Evolutionary conservation across 495 filamentous ascomycete species (phyloP).

Genomic region (Hyaloscypha bicolor): DNA sequence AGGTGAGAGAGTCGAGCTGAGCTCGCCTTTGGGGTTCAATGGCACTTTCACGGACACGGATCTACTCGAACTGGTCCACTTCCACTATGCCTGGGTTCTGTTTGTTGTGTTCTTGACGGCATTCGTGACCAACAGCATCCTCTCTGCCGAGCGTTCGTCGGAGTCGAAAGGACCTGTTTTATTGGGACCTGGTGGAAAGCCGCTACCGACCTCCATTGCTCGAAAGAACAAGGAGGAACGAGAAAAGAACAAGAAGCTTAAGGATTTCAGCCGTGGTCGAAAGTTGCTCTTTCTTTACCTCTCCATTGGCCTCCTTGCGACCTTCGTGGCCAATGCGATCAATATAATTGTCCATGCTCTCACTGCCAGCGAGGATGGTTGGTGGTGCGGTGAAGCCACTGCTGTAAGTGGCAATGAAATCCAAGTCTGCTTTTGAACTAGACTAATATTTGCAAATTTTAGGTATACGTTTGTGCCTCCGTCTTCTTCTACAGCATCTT

Average conservation of each 20-base stretch:
- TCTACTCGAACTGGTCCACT: conserved; percentile 43
- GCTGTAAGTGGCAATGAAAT: conserved; percentile 62
- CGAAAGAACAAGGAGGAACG: conserved; percentile 46
- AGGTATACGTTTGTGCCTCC: conserved; percentile 83
- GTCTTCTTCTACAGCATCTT: conserved; percentile 58
- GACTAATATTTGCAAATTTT: conserved; percentile 1
- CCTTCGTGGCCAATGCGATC: conserved; percentile 72
- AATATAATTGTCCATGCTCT: conserved; percentile 80
- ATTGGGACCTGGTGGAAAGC: conserved; percentile 78
- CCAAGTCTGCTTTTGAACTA: background rate
- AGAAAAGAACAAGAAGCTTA: conserved; percentile 41
- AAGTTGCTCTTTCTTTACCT: conserved; percentile 71
- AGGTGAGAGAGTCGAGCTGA: conserved; percentile 25
- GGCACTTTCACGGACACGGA: background rate
- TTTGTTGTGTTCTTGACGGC: conserved; percentile 67
- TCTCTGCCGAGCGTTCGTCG: conserved; percentile 46
- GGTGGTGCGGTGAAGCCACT: conserved; percentile 89
- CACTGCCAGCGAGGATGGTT: conserved; percentile 61
- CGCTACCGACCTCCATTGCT: conserved; percentile 64
- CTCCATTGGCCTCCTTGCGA: conserved; percentile 64
- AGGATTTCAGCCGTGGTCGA: conserved; percentile 38
- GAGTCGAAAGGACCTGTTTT: conserved; percentile 37
- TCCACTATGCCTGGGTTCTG: conserved; percentile 66
- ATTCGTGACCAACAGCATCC: conserved; percentile 64
- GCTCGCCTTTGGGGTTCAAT: conserved; percentile 19